phyloP scores from a whole-genome alignment of 495 filamentous ascomycete species.

The Talaromyces thailandensis region DNA sequence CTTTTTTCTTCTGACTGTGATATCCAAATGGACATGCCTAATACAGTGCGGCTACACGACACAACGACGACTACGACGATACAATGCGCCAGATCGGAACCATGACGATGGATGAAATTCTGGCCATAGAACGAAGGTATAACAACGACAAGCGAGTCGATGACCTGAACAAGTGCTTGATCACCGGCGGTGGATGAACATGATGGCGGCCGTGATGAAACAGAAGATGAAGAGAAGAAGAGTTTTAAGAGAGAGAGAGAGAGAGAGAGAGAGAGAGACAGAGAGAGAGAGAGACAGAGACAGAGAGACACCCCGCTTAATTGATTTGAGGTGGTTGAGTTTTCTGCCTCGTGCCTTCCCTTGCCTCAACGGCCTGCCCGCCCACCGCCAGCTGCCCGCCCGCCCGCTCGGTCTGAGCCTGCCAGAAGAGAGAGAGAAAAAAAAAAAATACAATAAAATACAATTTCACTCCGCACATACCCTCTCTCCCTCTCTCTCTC shows the following conservation, averaged over 20 bases:
- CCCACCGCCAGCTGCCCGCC: background rate
- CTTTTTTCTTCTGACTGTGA: background rate
- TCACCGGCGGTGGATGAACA: background rate
- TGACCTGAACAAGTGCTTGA: background rate
- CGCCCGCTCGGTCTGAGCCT: background rate
- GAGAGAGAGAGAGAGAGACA: background rate
- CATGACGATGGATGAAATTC: too few relatives aligned
- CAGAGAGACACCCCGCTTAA: background rate
- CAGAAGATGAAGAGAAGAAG: background rate
- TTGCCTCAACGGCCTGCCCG: background rate
- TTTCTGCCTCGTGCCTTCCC: background rate
- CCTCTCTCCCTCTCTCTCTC: background rate
- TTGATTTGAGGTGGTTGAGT: background rate
- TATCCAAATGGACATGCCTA: background rate
- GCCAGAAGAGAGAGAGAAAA: background rate
- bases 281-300: background rate
- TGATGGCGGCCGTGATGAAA: too few relatives aligned
- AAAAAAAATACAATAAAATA: slow-evolving; percentile 2
- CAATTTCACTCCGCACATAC: background rate
- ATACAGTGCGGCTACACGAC: background rate
- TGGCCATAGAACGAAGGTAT: too few relatives aligned
- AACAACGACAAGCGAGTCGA: background rate
- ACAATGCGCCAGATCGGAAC: background rate
- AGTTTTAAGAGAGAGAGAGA: background rate
- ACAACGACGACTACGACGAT: background rate